Evolutionary conservation across 139 green algal genomes (phyloP), one percentile per base, ranked within the genome.

Genomic region (Eudorina sp.): DNA sequence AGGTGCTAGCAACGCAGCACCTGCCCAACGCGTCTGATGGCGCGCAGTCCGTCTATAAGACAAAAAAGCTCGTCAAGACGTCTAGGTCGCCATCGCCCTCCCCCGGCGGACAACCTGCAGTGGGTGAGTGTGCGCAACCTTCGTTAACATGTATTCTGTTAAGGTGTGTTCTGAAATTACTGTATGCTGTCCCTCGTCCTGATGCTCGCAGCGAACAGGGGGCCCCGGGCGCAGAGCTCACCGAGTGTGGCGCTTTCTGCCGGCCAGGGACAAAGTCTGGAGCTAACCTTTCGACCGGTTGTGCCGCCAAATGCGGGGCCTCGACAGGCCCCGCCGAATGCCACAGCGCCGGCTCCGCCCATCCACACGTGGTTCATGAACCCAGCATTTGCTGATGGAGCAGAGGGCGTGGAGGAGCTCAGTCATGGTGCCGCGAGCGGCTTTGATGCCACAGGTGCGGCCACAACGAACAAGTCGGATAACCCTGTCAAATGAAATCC

Each of bases 281-380:
- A 86, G 62, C 29, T 77, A 16, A 86, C 80, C 40, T 55, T 86
- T 6, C 43, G 53, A 13, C 77, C 75, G 1, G 5, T 25, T 23
- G 40, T 14, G 8, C 75, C 19, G 51, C 31, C 48, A 48, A 19
- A 45, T 13, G 31, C 70, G 14, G 70, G 40, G 21, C 62, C 41
- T 18, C 69, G 69, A 27, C 69, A 77, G 4, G 69, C 72, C 11
- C 43, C 40, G 14, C 34, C 36, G 2, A 48, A 36, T 36, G 55
- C 66, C 74, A 70, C 55, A 45, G 79, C 69, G 38, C 8, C 46
- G 74, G 43, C 8, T 31, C 51, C 43, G 58, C 72, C 84, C 51
- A 85, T 90, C 7, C 84, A 90, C 41, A 73, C 85, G 3, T 90
- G 89, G 85, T 90, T 90, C 51, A 40, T 89, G 43, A 92, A 92